Conservation (phyloP, 2,329 filamentous ascomycete genomes). For the Anthostomella pinea region DNA sequence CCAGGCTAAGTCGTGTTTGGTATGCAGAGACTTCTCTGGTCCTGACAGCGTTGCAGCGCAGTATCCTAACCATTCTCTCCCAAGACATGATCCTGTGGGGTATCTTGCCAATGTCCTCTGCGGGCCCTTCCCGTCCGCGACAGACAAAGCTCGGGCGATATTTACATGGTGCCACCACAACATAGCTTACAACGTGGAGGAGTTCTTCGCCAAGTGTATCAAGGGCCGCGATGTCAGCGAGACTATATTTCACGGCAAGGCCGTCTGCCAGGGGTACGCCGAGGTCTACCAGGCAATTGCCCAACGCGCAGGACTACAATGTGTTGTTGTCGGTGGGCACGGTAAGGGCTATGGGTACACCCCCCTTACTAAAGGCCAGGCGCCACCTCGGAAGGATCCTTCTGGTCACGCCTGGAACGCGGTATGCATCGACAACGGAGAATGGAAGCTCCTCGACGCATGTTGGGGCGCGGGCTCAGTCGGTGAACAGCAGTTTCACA, state of each 20-base stretch:
- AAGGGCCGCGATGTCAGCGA: slow-evolving; percentile 66
- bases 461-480: slow-evolving; percentile 90
- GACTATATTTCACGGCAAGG: slow-evolving; percentile 72
- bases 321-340: slow-evolving; percentile 70
- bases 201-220: slow-evolving; percentile 73
- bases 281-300: slow-evolving; percentile 78
- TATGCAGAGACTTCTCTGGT: slow-evolving; percentile 83
- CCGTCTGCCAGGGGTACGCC: slow-evolving; percentile 91
- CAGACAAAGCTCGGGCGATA: slow-evolving; percentile 88
- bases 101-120: slow-evolving; percentile 79
- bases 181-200: slow-evolving; percentile 75
- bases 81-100: slow-evolving; percentile 60
- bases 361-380: slow-evolving; percentile 59
- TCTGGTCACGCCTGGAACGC: slow-evolving; percentile 89
- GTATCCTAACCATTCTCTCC: slow-evolving; percentile 71
- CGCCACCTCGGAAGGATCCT: slow-evolving; percentile 60
- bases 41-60: slow-evolving; percentile 76
- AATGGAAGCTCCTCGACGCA: slow-evolving; percentile 87
- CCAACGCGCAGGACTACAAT: slow-evolving; percentile 74
- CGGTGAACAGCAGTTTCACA: slow-evolving; percentile 57
- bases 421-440: slow-evolving; percentile 78
- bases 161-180: slow-evolving; percentile 98
- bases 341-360: slow-evolving; percentile 82
- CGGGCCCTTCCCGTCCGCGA: slow-evolving; percentile 72
- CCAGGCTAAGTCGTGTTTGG: slow-evolving; percentile 54